These are phyloP conservation scores for Kodamaea laetipori DNA, from an alignment of 805 yeast genomes.

Conservation along the genomic window DNA sequence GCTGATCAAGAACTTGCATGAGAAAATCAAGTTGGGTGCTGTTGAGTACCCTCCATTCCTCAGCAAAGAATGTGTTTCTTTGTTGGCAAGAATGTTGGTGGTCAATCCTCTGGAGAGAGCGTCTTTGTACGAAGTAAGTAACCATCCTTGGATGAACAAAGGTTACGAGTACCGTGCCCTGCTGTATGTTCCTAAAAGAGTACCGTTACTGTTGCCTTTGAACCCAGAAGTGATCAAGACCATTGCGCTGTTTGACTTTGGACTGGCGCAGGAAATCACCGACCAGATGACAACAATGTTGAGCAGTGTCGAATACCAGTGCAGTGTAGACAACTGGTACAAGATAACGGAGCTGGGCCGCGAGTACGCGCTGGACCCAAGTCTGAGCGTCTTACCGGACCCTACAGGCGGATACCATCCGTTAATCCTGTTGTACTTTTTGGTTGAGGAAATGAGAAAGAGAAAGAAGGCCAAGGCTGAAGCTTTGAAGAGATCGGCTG, in stretches of 20 bases:
- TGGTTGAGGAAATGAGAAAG: constrained; percentile 81
- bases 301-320: constrained; percentile 63
- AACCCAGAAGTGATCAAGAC: constrained; percentile 68
- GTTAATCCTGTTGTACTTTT: constrained; percentile 77
- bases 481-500: constrained; percentile 32
- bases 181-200: constrained; percentile 73
- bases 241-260: constrained; percentile 79
- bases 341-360: constrained; percentile 41
- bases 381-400: constrained; percentile 50
- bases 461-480: constrained; percentile 66
- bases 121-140: constrained; percentile 69
- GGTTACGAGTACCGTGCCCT: constrained; percentile 78
- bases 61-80: constrained; percentile 75
- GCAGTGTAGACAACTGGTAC: constrained; percentile 65
- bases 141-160: constrained; percentile 93
- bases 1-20: constrained; percentile 86
- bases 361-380: constrained; percentile 37
- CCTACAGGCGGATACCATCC: constrained; percentile 92
- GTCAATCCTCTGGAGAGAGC: constrained; percentile 87
- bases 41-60: constrained; percentile 88
- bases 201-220: constrained; percentile 71
- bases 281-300: constrained; percentile 60
- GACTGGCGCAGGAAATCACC: constrained; percentile 59
- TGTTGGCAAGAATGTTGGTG: constrained; percentile 85
- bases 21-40: constrained; percentile 86